These are phyloP conservation scores for Neopestalotiopsis clavispora DNA, from an alignment of 2,329 filamentous ascomycete species.

Conservation along the genomic window DNA sequence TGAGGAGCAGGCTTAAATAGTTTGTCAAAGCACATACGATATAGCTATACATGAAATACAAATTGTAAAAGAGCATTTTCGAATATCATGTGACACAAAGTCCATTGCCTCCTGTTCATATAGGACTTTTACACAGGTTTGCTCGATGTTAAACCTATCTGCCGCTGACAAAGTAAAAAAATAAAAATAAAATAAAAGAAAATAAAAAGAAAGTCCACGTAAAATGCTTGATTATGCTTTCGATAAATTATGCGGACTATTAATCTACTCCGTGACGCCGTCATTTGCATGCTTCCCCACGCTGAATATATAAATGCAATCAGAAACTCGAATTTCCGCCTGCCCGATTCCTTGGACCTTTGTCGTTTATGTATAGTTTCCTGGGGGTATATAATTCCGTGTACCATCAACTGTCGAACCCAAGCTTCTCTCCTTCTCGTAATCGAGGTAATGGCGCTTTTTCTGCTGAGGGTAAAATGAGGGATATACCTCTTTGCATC, in stretches of 20 bases:
- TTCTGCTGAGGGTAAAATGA: too few relatives aligned
- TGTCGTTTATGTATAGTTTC: neutral
- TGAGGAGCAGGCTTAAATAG: constrained; percentile 60
- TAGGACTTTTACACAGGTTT: too few relatives aligned
- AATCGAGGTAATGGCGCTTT: too few relatives aligned
- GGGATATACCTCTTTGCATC: too few relatives aligned
- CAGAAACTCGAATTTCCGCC: neutral
- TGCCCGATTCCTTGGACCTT: neutral
- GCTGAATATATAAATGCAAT: neutral
- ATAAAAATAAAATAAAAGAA: neutral
- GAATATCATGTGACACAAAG: neutral
- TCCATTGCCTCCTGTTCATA: too few relatives aligned
- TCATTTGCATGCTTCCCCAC: neutral
- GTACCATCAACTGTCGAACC: neutral
- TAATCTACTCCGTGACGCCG: neutral
- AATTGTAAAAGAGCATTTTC: neutral
- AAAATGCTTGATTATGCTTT: neutral
- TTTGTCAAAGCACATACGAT: neutral
- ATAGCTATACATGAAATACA: neutral
- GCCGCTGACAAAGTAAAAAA: neutral
- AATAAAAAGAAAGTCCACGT: neutral
- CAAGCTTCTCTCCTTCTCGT: neutral
- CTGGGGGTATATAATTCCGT: neutral
- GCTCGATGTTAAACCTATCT: neutral
- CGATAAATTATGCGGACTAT: neutral